Base-by-base conservation (phyloP, 768 basidiomycete genomes). In the Agaricus subrufescens region DNA sequence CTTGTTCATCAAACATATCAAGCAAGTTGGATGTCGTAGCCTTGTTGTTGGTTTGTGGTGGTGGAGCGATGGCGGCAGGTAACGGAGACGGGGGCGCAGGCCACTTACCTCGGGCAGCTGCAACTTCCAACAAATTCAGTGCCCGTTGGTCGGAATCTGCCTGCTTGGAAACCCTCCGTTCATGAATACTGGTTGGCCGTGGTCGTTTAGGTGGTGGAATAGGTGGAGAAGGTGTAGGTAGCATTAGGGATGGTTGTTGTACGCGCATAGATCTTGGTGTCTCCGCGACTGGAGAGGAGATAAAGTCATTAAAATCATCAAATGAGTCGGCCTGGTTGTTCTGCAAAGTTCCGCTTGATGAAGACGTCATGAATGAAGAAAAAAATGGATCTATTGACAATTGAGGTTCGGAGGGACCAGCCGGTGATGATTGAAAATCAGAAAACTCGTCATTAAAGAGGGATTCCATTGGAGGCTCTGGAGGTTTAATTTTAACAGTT, bases 131-230 rank as follows among this genome's bases (percentile, higher is more conserved):
- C 26, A 89, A 71, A 58, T 74, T 83, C 58, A 79, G 67, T 1
- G 85, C 83, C 39, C 85, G 80, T 55, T 76, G 73, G 59, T 84
- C 84, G 54, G 58, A 59, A 14, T 79, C 77, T 11, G 75, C 73
- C 34, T 72, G 66, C 46, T 73, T 73, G 11, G 76, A 69, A 2
- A 57, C 46, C 67, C 68, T 69, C 46, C 64, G 69, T 37, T 58
- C 55, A 46, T 63, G 58, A 50, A 52, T 39, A 52, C 54, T 57
- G 40, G 40, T 2, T 8, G 7, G 34, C 1, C 10, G 15, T 8
- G 23, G 12, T n/a, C 37, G 46, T 50, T 56, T 52, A n/a, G 54
- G 34, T 4, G 51, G 48, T 19, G 57, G 39, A 39, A 47, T 42
- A 2, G 58, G 49, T 5, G 57, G 53, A 3, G 43, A 12, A 42